Evolutionary conservation across 2,329 filamentous ascomycete species (phyloP).

Genomic region (Fonsecaea erecta): DNA sequence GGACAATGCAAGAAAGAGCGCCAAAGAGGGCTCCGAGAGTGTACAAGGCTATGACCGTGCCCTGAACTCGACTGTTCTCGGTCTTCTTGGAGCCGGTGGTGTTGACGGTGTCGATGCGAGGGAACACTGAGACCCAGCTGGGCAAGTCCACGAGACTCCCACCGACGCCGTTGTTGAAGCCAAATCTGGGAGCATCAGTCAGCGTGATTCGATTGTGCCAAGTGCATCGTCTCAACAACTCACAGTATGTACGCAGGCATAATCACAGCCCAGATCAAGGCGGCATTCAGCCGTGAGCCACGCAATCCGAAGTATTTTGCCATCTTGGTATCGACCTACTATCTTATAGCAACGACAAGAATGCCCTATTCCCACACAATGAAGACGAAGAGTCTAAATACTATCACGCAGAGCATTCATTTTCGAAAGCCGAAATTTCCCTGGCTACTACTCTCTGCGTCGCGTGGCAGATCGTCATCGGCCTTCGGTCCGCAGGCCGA

Average conservation of each 20-base stretch:
- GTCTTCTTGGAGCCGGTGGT: conserved; percentile 49
- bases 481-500: too few species aligned
- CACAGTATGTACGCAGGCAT: conserved; percentile 10
- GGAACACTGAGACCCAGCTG: conserved; percentile 43
- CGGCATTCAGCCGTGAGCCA: conserved; percentile 5
- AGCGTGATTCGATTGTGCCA: conserved; percentile 7
- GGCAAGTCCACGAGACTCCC: neutral
- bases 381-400: too few species aligned
- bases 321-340: too few species aligned
- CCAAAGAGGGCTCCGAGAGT: conserved; percentile 10
- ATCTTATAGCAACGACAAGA: too few species aligned
- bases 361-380: too few species aligned
- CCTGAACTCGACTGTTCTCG: conserved; percentile 52
- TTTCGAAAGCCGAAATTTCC: too few species aligned
- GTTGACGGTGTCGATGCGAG: conserved; percentile 55
- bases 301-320: conserved; percentile 9
- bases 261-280: conserved; percentile 9
- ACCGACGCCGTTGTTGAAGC: too few species aligned
- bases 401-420: too few species aligned
- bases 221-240: conserved; percentile 12
- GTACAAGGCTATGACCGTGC: conserved; percentile 31
- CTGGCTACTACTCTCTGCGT: too few species aligned
- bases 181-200: too few species aligned
- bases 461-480: too few species aligned
- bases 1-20: conserved; percentile 12